These are phyloP conservation scores for Lodderomyces theae DNA, from an alignment of 1,139 yeast genomes.

Conservation along the genomic window DNA sequence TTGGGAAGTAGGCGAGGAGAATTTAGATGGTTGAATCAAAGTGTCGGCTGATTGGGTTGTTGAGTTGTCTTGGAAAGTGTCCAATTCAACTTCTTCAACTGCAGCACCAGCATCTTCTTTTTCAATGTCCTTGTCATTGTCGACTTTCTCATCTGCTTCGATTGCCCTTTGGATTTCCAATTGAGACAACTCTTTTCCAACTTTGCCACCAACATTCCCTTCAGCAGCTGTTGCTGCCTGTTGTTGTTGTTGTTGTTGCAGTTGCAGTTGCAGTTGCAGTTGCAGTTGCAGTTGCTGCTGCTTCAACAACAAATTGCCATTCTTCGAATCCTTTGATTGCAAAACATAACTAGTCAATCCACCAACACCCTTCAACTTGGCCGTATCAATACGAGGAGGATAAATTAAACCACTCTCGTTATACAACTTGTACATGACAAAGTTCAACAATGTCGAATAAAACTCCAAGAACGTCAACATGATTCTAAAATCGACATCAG, in stretches of 20 bases:
- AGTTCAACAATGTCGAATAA: constrained; percentile 87
- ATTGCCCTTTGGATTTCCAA: constrained; percentile 51
- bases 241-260: too few species aligned
- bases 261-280: too few species aligned
- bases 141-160: constrained; percentile 45
- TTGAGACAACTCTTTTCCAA: constrained; percentile 39
- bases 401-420: constrained; percentile 81
- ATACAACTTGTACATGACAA: constrained; percentile 80
- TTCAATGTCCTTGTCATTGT: constrained; percentile 32
- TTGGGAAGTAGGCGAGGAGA: constrained; percentile 54
- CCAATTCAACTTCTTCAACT: constrained; percentile 52
- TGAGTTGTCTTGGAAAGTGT: constrained; percentile 58
- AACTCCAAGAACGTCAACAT: constrained; percentile 97
- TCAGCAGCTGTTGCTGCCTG: too few species aligned
- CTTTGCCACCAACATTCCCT: constrained; percentile 25
- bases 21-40: constrained; percentile 75
- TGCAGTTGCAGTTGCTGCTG: constrained; percentile 16
- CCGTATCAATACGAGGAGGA: constrained; percentile 81
- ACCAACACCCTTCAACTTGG: constrained; percentile 79
- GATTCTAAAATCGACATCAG: constrained; percentile 92
- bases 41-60: constrained; percentile 67
- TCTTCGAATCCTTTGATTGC: constrained; percentile 30
- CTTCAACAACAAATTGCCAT: constrained; percentile 14
- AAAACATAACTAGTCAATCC: constrained; percentile 84
- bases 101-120: constrained; percentile 41